A percentile compares a stretch with the other conserved stretches of the same genome.
phyloP scores from a whole-genome alignment of 2,329 filamentous ascomycete genomes.

The Pezicula carpinea region DNA sequence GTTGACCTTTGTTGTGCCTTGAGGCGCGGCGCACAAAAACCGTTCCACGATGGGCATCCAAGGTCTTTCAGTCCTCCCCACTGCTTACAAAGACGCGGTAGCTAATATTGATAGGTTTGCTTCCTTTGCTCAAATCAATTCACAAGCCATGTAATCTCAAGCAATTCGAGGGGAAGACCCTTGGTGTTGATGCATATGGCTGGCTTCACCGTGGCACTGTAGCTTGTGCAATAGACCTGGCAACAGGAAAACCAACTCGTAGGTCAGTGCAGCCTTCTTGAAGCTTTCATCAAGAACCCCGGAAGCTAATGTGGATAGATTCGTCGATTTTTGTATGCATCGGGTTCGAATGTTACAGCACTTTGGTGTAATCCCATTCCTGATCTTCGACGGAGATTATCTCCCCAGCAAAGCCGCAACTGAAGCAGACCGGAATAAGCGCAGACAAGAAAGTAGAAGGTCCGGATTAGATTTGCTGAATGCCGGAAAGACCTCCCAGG shows the following conservation, averaged over 20 bases:
- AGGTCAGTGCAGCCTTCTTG: conserved; percentile 54
- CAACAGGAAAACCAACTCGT: conserved; percentile 78
- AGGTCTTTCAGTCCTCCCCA: conserved; percentile 3
- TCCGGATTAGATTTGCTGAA: conserved; percentile 74
- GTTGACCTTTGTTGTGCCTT: background rate
- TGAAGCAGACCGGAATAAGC: conserved; percentile 70
- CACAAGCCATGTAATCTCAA: conserved; percentile 84
- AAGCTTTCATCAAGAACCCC: conserved; percentile 9
- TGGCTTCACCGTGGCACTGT: conserved; percentile 95
- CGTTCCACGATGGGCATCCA: conserved; percentile 11
- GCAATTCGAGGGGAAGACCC: conserved; percentile 79
- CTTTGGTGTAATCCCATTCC: conserved; percentile 88
- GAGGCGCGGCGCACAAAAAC: background rate
- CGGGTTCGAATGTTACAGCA: conserved; percentile 91
- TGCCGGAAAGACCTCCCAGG: conserved; percentile 75
- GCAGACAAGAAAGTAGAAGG: conserved; percentile 71
- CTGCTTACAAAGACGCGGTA: background rate
- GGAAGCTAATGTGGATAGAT: conserved; percentile 45
- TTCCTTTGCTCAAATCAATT: conserved; percentile 92
- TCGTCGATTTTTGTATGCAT: conserved; percentile 84
- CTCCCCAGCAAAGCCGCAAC: conserved; percentile 90
- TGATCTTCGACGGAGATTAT: conserved; percentile 95
- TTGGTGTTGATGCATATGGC: conserved; percentile 96
- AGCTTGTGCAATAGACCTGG: conserved; percentile 85
- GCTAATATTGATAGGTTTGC: conserved; percentile 56